These are phyloP conservation scores for Eucalyptus tenuipes DNA, from an alignment of 345 rosid genomes.

Conservation along the genomic window DNA sequence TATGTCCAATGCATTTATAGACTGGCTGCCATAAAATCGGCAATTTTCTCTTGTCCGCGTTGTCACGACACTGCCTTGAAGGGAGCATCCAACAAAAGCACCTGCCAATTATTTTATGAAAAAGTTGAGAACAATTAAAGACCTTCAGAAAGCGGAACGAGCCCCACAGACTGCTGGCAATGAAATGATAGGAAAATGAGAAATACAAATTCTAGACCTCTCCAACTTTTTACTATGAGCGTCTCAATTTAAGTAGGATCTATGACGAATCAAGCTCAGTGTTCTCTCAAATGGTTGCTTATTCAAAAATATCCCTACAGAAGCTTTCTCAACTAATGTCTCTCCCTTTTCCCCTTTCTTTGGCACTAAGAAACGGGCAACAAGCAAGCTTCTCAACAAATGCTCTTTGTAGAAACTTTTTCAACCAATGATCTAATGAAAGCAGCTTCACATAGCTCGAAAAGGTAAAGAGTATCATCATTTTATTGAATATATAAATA, in stretches of 20 bases:
- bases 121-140: neutral
- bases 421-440: neutral
- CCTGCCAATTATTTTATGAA: constrained; percentile 23
- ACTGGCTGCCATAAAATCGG: constrained; percentile 79
- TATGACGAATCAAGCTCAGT: neutral
- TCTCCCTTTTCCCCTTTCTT: neutral
- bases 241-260: neutral
- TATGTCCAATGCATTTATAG: constrained; percentile 59
- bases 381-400: neutral
- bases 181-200: neutral
- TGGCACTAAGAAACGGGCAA: neutral
- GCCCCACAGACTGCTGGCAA: neutral
- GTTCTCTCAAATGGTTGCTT: neutral
- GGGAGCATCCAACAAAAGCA: constrained; percentile 89
- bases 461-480: neutral
- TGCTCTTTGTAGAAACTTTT: neutral
- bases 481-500: neutral
- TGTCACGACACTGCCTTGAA: constrained; percentile 79
- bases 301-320: neutral
- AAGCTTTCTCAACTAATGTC: neutral
- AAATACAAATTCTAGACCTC: neutral
- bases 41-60: constrained; percentile 62
- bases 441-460: neutral
- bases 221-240: neutral
- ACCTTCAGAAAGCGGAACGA: neutral